These are phyloP conservation scores for Boletus sp. DNA, from an alignment of 768 basidiomycete genomes.

Conservation along the genomic window DNA sequence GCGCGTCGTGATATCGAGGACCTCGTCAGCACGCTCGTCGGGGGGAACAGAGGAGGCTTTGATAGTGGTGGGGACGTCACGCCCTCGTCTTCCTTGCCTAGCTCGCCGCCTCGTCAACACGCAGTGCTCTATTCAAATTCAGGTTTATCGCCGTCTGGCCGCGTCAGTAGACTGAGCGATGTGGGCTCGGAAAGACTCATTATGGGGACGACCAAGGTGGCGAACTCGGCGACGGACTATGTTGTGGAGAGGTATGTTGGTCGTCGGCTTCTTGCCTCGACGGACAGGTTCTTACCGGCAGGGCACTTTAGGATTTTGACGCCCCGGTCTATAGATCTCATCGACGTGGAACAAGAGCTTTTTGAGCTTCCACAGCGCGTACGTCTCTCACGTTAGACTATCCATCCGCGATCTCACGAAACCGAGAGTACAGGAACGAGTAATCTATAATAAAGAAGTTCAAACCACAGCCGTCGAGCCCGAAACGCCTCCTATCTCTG, in stretches of 20 bases:
- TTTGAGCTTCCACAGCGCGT: conserved; percentile 90
- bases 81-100: conserved; percentile 69
- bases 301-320: conserved; percentile 50
- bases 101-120: conserved; percentile 56
- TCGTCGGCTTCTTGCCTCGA: background rate
- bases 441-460: conserved; percentile 81
- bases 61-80: conserved; percentile 62
- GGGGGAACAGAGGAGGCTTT: conserved; percentile 44
- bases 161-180: conserved; percentile 72
- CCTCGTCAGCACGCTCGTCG: conserved; percentile 59
- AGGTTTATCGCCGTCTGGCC: conserved; percentile 49
- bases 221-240: conserved; percentile 61
- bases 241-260: conserved; percentile 62
- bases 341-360: conserved; percentile 86
- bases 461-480: conserved; percentile 71
- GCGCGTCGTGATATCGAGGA: conserved; percentile 65
- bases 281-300: background rate
- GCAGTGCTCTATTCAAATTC: conserved; percentile 37
- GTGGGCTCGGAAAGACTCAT: conserved; percentile 48
- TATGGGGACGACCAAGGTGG: conserved; percentile 45
- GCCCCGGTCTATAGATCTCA: conserved; percentile 69
- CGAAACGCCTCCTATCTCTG: conserved; percentile 48
- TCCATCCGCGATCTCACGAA: background rate
- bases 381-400: conserved; percentile 7
- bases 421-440: conserved; percentile 54